Base-by-base conservation (phyloP, 140 eudicot species). In the Oenanthe javanica region DNA sequence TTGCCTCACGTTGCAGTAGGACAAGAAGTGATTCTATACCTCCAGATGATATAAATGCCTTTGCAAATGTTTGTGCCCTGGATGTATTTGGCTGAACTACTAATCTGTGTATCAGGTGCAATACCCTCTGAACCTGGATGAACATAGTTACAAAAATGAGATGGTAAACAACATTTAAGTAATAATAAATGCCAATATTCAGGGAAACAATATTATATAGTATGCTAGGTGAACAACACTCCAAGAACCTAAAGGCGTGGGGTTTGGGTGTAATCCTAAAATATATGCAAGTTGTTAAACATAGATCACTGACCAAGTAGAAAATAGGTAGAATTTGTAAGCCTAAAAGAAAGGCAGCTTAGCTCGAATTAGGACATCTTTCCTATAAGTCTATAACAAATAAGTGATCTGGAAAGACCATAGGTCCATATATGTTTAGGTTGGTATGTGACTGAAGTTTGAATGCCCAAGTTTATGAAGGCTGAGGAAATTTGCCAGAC, bases 1-100 rank as follows among this genome's bases (percentile, higher is more conserved):
- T 93, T 82, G 97, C 92, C 88, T 92, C 98, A 50, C 97, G 93
- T 77, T 96, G 99, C 84, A 96, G 83, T 42, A 96, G 89, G 84
- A 93, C 99, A 85, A 96, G 94, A 84, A 96, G 96, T 61, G 99
- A 88, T 87, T 96, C 99, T 85, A 96, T 83, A 75, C 99, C 99
- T 52, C 99, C 99, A 85, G 93, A 89, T 57, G 98, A 89, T 80
- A 91, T 82, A 80, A 93, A 96, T 66, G 99, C 98, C 82, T 96
- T 95, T 7, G 99, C 89, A 85, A 96, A 96, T 47, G 85, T 89
- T 79, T 89, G 87, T 86, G 99, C 99, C 84, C 99, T 84, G 76
- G 96, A 91, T 78, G 89, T 79, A 80, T 96, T 96, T 76, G 99
- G 99, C 81, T 96, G 99, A 64, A 96, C 98, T 80, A 91, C 96